These are phyloP conservation scores for Crucihimalaya himalaica DNA, from an alignment of 345 rosid genomes.

Conservation along the genomic window DNA sequence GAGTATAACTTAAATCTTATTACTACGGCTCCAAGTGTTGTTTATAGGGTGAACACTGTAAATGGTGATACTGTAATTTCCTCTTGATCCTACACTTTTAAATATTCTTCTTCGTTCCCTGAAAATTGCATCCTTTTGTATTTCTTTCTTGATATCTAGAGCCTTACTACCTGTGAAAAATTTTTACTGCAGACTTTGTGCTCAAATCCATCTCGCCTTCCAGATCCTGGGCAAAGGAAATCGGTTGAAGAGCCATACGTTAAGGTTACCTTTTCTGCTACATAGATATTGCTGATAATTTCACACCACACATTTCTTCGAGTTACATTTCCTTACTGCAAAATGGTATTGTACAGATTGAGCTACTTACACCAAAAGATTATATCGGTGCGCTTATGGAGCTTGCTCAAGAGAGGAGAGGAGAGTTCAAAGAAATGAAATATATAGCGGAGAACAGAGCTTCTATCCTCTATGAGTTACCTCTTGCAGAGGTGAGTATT, in stretches of 20 bases:
- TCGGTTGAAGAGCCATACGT: constrained; percentile 94
- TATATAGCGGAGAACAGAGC: constrained; percentile 88
- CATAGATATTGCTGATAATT: background rate
- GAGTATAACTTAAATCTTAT: constrained; percentile 95
- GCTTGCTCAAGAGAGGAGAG: constrained; percentile 97
- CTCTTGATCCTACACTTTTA: constrained; percentile 38
- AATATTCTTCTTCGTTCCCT: constrained; percentile 24
- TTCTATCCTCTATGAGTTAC: constrained; percentile 80
- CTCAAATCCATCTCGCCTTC: constrained; percentile 96
- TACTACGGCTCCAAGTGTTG: constrained; percentile 99
- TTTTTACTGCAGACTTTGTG: constrained; percentile 74
- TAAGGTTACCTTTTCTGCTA: constrained; percentile 57
- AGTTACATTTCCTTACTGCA: constrained; percentile 23
- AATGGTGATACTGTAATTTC: constrained; percentile 79
- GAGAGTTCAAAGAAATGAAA: constrained; percentile 92
- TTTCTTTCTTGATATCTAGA: constrained; percentile 18
- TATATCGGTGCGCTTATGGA: constrained; percentile 95
- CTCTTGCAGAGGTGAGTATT: constrained; percentile 80
- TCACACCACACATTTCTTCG: background rate
- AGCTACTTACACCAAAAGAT: constrained; percentile 96
- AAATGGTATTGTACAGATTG: constrained; percentile 60
- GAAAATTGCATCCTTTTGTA: constrained; percentile 8
- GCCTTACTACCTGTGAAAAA: constrained; percentile 31
- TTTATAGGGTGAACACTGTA: constrained; percentile 79
- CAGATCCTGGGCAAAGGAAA: constrained; percentile 88